phyloP scores from a whole-genome alignment of 306 rosid species.

The Cucumis hystrix region DNA sequence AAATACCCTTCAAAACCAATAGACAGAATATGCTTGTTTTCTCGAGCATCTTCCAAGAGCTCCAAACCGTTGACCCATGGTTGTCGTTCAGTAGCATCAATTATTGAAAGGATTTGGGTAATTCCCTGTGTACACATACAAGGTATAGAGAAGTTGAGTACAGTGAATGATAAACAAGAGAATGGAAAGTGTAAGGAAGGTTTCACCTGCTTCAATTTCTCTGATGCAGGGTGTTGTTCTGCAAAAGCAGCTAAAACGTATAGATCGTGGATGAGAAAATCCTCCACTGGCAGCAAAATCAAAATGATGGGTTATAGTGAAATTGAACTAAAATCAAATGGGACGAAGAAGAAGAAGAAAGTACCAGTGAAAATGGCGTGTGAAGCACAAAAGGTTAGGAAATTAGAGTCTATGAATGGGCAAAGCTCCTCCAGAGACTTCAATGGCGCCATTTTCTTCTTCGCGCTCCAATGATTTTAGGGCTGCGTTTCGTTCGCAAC shows the following conservation, averaged over 20 bases:
- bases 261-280: conserved; percentile 51
- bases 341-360: not conserved
- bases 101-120: conserved; percentile 21
- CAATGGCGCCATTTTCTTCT: conserved; percentile 32
- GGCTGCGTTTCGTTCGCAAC: not conserved
- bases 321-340: not conserved
- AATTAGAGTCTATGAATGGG: conserved; percentile 23
- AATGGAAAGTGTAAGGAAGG: not conserved
- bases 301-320: not conserved
- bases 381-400: conserved; percentile 29
- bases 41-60: conserved; percentile 27
- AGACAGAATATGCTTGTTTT: conserved; percentile 26
- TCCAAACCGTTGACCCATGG: conserved; percentile 42
- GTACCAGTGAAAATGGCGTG: conserved; percentile 31
- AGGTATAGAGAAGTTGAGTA: not conserved
- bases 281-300: conserved; percentile 39
- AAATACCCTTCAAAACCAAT: conserved; percentile 70
- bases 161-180: not conserved
- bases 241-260: conserved; percentile 24
- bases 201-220: conserved; percentile 33
- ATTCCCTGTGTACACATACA: conserved; percentile 24
- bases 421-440: conserved; percentile 25
- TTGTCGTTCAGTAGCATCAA: conserved; percentile 19
- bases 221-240: conserved; percentile 18
- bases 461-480: not conserved